Evolutionary conservation across 2,329 filamentous ascomycete genomes (phyloP), one percentile per base, ranked within the genome.

Genomic region (Raffaelea albimanens): DNA sequence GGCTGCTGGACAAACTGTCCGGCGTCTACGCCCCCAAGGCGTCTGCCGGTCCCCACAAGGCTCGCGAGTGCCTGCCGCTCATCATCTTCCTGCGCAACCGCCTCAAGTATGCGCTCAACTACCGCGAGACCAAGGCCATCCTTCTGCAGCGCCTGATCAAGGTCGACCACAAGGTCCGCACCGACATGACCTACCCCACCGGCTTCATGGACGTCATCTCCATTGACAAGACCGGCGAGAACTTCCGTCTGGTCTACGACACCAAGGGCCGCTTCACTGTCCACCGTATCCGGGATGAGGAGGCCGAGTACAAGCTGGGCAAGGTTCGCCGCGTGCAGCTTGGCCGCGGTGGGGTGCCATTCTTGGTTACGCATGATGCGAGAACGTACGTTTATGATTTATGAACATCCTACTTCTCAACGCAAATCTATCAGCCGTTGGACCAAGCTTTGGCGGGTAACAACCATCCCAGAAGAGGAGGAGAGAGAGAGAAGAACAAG

Each of bases 361-460:
- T 95, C 90, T 96, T 97, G 89, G 93, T 98, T 87, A 98, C 93
- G 90, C 93, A 98, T 87, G 93, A 98, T 93, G 93, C 93, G 78
- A 86, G 93, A 89, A 98, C 93, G 91, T 98, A 80, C 95, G 91
- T 97, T 85, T 81, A 85, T 82, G 42, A 20, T 11, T 41, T 21
- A 25, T 36, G 9, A 14, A 22, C 22, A 41, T 18, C 31, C 11
- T 25, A 20, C 7, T 2, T 42, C 39, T 40, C 86, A 85, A n/a
- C n/a, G n/a, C n/a, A n/a, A n/a, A 88, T 96, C 90, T 93, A 90
- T 96, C 91, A 96, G 91, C 84, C 91, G 91, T 96, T 96, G 91
- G 88, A 91, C 87, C 88, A 94, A 93, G 87, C 80, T 95, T 93
- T 95, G 89, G 4, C 4, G 9, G 25, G 3, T 9, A 23, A 41